Base-by-base conservation (phyloP, 225 moss, liverwort and hornwort genomes). In the Marchantia paleacea region DNA sequence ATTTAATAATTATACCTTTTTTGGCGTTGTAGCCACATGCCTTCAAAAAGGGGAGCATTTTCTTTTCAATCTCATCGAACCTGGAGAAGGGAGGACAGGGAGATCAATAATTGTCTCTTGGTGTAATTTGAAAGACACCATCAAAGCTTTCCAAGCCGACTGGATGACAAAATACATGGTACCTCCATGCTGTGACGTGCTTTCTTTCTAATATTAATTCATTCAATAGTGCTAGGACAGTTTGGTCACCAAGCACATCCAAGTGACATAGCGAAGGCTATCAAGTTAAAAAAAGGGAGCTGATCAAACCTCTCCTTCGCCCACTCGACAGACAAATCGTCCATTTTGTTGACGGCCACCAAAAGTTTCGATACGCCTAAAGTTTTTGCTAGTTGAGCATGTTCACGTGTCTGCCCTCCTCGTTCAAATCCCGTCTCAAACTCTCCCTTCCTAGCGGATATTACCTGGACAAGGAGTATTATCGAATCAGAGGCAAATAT, bases 391-490 rank as follows among this genome's bases (percentile, higher is more conserved):
- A 99, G 93, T 83, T 99, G 97, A 39, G 95, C 97, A 79, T 99
- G 97, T 89, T 99, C 97, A 65, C 97, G 91, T 47, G 97, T 99
- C 78, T 99, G 97, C 13, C 97, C 97, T 82, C 95, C 97, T 89
- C 97, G 86, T 87, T 99, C 97, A 80, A 99, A 99, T 39, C 97
- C 97, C 58, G 97, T 99, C 82, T 99, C 97, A 83, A 99, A 99
- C 84, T 99, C 97, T 78, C 97, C 97, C 84, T 91, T 95, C 55
- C 97, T 88, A 60, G 97, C 95, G 76, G 97, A 84, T 79, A 99
- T 95, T 0, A 96, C 96, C 96, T 96, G 89, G 10, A 55, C 20
- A n/a, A n/a, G 20, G 2, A 51, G 22, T 72, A 12, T 51, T 18
- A 11, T 2, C 2, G 5, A 39, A 39, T 39, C 39, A 31, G 49